Percentiles rank a stretch among this genome's conserved stretches.
Evolutionary conservation across 2,329 filamentous ascomycete species (phyloP).

Genomic region (Phoma herbarum): DNA sequence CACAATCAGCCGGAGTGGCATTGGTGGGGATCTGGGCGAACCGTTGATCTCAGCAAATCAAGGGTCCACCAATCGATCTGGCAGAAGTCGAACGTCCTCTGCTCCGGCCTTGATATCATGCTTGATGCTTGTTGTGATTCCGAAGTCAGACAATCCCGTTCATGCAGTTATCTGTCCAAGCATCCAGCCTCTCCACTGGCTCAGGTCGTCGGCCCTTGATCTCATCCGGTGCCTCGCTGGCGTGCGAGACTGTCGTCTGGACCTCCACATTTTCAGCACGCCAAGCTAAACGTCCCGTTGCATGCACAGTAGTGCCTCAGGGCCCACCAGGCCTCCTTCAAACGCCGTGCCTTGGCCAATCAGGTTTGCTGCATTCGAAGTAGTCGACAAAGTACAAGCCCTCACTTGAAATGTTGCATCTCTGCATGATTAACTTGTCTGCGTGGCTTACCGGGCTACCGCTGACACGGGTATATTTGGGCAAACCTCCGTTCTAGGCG

Average conservation of each 20-base stretch:
- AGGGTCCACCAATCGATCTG: neutral
- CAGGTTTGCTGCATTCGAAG: neutral
- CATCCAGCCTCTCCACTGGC: slow-evolving; percentile 1
- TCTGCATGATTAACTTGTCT: slow-evolving; percentile 13
- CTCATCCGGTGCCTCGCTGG: neutral
- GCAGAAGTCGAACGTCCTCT: neutral
- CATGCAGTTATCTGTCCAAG: neutral
- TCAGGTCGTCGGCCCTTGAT: neutral
- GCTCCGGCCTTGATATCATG: neutral
- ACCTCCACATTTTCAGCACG: slow-evolving; percentile 12
- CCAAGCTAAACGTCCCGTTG: slow-evolving; percentile 20
- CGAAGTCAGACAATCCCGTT: neutral
- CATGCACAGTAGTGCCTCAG: slow-evolving; percentile 15
- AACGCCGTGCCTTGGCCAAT: slow-evolving; percentile 11
- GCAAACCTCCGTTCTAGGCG: slow-evolving; percentile 10
- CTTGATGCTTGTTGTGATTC: neutral
- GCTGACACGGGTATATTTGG: slow-evolving; percentile 7
- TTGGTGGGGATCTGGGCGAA: slow-evolving; percentile 7
- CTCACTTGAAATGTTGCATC: slow-evolving; percentile 12
- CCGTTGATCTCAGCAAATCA: slow-evolving; percentile 5
- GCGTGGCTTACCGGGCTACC: slow-evolving; percentile 12
- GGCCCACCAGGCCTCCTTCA: slow-evolving; percentile 11
- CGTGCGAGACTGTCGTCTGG: slow-evolving; percentile 15
- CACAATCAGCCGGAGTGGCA: slow-evolving; percentile 16
- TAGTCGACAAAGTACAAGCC: slow-evolving; percentile 10